These are phyloP conservation scores for Quercus phellos DNA, from an alignment of 331 rosid species.

Conservation along the genomic window DNA sequence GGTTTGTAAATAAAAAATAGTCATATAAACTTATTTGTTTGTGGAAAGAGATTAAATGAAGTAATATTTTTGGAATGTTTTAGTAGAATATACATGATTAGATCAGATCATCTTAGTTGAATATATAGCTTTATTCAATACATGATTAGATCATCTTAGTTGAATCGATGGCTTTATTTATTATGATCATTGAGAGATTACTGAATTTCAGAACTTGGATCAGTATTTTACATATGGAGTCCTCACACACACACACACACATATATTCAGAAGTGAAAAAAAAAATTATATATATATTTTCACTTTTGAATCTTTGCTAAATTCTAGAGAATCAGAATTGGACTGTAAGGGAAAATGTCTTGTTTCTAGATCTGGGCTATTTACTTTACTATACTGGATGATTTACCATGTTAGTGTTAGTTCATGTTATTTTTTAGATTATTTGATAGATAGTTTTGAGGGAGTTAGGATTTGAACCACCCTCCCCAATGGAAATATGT, in stretches of 20 bases:
- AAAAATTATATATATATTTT: no score
- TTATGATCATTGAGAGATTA: slow-evolving; percentile 3
- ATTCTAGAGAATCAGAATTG: no score
- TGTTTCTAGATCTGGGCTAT: no score
- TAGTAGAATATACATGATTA: not conserved
- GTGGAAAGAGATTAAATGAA: slow-evolving; percentile 8
- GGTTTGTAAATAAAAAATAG: not conserved
- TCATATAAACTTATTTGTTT: not conserved
- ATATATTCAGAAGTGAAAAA: no score
- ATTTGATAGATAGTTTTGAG: no score
- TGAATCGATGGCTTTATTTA: not conserved
- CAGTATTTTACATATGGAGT: not conserved
- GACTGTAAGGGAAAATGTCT: no score
- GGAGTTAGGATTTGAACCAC: not conserved
- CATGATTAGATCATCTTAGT: not conserved
- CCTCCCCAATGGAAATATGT: not conserved
- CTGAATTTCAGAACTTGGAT: not conserved
- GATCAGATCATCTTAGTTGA: not conserved
- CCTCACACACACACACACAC: not conserved
- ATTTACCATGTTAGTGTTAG: no score
- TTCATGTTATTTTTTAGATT: not conserved
- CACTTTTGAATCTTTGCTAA: no score
- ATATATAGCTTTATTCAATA: not conserved
- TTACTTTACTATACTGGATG: no score
- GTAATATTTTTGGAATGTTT: not conserved